Conservation (phyloP, 2,329 filamentous ascomycete genomes). For the Cladosporium phlei region DNA sequence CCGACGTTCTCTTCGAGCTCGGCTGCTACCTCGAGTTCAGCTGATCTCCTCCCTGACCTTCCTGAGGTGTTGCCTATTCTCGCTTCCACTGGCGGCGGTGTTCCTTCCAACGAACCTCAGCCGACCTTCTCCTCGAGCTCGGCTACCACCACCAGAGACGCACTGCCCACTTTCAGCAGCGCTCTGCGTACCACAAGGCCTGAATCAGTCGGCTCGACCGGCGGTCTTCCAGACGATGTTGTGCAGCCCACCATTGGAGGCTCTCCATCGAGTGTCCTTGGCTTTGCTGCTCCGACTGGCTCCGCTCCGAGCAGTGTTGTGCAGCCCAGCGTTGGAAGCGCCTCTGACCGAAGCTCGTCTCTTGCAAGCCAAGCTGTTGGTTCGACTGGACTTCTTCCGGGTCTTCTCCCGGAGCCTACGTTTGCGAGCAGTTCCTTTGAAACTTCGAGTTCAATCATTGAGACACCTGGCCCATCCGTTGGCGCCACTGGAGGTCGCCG, state of each 20-base stretch:
- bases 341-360: not conserved
- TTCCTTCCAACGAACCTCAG: not conserved
- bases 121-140: conserved; percentile 16
- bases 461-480: not conserved
- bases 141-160: too few relatives aligned
- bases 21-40: not conserved
- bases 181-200: not conserved
- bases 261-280: not conserved
- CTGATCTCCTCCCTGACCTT: not conserved
- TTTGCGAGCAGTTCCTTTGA: not conserved
- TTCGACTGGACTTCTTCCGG: not conserved
- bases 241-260: conserved; percentile 3
- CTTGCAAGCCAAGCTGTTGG: not conserved
- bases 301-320: conserved; percentile 3
- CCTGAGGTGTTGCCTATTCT: not conserved
- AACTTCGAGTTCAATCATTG: not conserved
- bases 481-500: conserved; percentile 15
- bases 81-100: not conserved
- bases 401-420: not conserved
- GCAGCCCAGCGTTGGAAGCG: too few relatives aligned
- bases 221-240: not conserved
- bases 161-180: not conserved
- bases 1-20: conserved; percentile 1
- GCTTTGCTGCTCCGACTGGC: conserved; percentile 3
- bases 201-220: conserved; percentile 14